These are phyloP conservation scores for Botrytis fabae DNA, from an alignment of 2,329 filamentous ascomycete genomes.

Conservation along the genomic window DNA sequence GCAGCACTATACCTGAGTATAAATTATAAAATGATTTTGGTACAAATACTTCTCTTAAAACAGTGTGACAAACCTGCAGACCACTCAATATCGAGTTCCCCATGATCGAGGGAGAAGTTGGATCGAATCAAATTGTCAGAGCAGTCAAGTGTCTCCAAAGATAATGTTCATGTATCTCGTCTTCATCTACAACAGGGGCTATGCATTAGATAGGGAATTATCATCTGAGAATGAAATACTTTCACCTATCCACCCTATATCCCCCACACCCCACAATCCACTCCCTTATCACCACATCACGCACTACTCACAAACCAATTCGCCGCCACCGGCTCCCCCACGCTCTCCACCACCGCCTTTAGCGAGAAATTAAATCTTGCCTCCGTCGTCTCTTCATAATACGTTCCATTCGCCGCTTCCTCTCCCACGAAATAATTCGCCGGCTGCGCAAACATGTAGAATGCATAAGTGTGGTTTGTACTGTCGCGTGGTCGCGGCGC, in stretches of 20 bases:
- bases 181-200: neutral
- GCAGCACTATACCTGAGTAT: neutral
- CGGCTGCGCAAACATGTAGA: neutral
- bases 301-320: neutral
- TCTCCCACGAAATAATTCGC: neutral
- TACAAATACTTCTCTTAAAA: neutral
- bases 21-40: neutral
- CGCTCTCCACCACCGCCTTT: neutral
- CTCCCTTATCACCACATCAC: neutral
- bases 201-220: neutral
- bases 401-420: neutral
- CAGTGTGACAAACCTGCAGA: rapidly evolving
- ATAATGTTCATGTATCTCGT: neutral
- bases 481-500: too few species aligned
- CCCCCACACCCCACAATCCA: too few species aligned
- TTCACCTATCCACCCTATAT: neutral
- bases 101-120: neutral
- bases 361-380: neutral
- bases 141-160: neutral
- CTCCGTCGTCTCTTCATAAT: neutral
- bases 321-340: neutral
- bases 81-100: neutral
- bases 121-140: neutral
- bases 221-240: neutral
- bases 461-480: neutral